Base-by-base conservation (phyloP, 768 basidiomycete genomes). In the Psilocybe cyanescens region DNA sequence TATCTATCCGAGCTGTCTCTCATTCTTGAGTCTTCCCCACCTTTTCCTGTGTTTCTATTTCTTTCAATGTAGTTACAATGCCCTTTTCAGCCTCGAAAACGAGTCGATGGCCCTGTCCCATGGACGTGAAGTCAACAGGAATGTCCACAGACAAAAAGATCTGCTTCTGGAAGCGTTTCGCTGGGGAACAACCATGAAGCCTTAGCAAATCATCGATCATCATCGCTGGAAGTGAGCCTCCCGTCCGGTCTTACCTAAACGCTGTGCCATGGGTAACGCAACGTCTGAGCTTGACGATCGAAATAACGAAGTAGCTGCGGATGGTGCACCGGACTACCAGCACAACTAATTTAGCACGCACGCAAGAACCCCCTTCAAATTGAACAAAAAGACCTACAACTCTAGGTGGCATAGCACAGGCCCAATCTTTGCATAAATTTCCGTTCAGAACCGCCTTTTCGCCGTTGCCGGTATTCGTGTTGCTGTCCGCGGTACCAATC, bases 121-220 rank as follows among this genome's bases (percentile, higher is more conserved):
- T 67, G 11, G 81, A 69, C 62, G 78, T 69, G 62, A 55, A 86
- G 61, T 77, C 68, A 17, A 70, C 63, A 17, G 76, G 75, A 53
- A 81, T 67, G 65, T 93, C 91, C 17, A 92, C 78, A 16, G 89
- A 88, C 73, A 94, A 70, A 74, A 91, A 91, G 57, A 94, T 85
- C 71, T 88, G 85, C 67, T 84, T 87, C 65, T 78, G 71, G 65
- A 89, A 83, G 14, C 89, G 83, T 66, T 75, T 82, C 24, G 90
- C 91, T 93, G 74, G 60, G 37, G 33, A 58, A 64, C 19, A 59
- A 49, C 57, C 49, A 56, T 57, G 55, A 63, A 48, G 59, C 59
- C 48, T 63, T 41, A 63, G 65, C 50, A 59, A 47, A 61, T 19
- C 29, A 33, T 24, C 37, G 30, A 57, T 58, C 14, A 56, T 45